Conservation (phyloP, 169 alveolate species). For the Eimeria falciformis region DNA sequence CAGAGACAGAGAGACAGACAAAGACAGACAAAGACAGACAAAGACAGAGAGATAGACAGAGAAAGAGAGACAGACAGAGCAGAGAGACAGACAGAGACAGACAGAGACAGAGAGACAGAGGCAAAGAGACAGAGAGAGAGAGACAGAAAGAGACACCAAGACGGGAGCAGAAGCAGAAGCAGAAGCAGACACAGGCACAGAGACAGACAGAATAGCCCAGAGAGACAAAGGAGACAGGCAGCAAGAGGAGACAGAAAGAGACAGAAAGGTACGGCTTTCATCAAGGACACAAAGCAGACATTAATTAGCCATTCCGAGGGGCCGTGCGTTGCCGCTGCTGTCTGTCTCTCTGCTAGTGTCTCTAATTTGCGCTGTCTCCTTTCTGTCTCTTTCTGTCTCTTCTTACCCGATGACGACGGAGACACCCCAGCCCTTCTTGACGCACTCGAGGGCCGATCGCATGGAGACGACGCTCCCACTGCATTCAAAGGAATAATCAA, state of each 20-base stretch:
- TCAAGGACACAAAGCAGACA: no score
- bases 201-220: not conserved
- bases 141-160: not conserved
- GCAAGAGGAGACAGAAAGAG: not conserved
- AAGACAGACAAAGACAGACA: not conserved
- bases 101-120: not conserved
- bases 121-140: not conserved
- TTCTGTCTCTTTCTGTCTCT: no score
- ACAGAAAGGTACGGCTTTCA: no score
- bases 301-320: no score
- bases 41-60: not conserved
- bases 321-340: no score
- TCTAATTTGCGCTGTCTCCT: no score
- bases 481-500: conserved; percentile 90
- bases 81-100: not conserved
- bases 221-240: not conserved
- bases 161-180: not conserved
- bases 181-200: not conserved
- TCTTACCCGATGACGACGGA: conserved; percentile 86
- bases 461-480: conserved; percentile 87
- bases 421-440: conserved; percentile 89
- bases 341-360: no score
- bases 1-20: not conserved
- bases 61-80: not conserved
- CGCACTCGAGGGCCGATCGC: conserved; percentile 85